Evolutionary conservation across 768 basidiomycete species (phyloP).

Genomic region (Leccinum disarticulatum): DNA sequence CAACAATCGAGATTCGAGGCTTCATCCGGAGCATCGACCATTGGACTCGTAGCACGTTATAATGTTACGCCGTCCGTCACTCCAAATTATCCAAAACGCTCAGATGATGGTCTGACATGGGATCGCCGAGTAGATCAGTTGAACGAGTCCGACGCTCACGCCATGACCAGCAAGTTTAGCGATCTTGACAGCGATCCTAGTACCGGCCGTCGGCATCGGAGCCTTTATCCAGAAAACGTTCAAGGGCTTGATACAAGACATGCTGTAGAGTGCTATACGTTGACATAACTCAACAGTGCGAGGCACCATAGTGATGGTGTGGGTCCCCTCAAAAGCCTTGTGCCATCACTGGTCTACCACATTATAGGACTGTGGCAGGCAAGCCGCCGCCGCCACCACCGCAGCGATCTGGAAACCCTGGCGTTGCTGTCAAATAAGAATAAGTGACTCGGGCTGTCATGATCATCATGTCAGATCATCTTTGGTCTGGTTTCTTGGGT

Average conservation of each 20-base stretch:
- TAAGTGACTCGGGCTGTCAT: too few relatives aligned
- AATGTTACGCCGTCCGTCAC: background rate
- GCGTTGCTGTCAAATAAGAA: too few relatives aligned
- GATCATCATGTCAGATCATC: background rate
- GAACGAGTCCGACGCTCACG: too few relatives aligned
- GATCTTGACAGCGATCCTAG: background rate
- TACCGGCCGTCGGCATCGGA: background rate
- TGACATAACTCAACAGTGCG: background rate
- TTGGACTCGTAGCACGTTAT: background rate
- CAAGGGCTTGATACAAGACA: background rate
- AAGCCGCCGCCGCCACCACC: background rate
- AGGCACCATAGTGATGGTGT: background rate
- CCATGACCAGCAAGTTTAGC: background rate
- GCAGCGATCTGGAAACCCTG: too few relatives aligned
- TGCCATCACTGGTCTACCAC: background rate
- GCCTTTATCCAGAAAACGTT: background rate
- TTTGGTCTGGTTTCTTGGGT: too few relatives aligned
- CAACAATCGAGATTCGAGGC: background rate
- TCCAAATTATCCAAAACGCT: background rate
- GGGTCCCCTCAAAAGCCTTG: background rate
- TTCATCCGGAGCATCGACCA: background rate
- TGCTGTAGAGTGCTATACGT: background rate
- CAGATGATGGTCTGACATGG: background rate
- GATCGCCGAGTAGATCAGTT: too few relatives aligned
- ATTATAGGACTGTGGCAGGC: background rate